Evolutionary conservation across 2,329 filamentous ascomycete genomes (phyloP), one percentile per base, ranked within the genome.

Genomic region (Fusarium haematococcum): DNA sequence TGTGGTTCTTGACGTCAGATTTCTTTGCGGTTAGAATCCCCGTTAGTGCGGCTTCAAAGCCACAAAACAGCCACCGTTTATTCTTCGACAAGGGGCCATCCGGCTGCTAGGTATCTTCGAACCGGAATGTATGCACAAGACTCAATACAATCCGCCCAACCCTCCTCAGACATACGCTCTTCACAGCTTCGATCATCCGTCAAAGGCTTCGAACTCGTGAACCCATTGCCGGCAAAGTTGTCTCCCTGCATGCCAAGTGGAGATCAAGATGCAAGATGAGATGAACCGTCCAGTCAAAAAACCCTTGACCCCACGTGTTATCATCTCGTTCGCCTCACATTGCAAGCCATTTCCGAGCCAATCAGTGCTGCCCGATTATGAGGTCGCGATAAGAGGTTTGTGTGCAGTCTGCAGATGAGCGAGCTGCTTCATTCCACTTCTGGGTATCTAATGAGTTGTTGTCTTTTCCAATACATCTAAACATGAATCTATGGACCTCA

Each of bases 221-320:
- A 32, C 18, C 27, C 48, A 54, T 30, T 54, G 27, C 25, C 18
- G 9, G 18, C 25, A 52, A 52, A 52, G 25, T 30, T 32, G 4
- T 14, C 68, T 52, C 57, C 68, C 45, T 70, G 60, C 60, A 70
- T 73, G 48, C 39, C 70, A 35, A 50, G 70, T 73, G 70, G 67
- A 25, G 11, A 54, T 54, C 48, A 54, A 32, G 58, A 20, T 61
- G 48, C 48, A 52, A 48, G 35, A 58, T 32, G 45, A 56, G 32
- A 67, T 66, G 35, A 67, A 52, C 27, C 50, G 57, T 73, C 70
- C 70, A 73, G 50, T 73, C n/a, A 73, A 23, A 73, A 67, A 39
- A n/a, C 23, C 41, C 41, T 54, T 43, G 35, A 33, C 62, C 23
- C 41, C 70, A 73, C 70, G 70, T 73, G 70, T 54, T 54, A 54